Percentiles rank a stretch among this genome's conserved stretches.
Conservation (phyloP, 129 eudicot species). For the Sambucus nigra region DNA sequence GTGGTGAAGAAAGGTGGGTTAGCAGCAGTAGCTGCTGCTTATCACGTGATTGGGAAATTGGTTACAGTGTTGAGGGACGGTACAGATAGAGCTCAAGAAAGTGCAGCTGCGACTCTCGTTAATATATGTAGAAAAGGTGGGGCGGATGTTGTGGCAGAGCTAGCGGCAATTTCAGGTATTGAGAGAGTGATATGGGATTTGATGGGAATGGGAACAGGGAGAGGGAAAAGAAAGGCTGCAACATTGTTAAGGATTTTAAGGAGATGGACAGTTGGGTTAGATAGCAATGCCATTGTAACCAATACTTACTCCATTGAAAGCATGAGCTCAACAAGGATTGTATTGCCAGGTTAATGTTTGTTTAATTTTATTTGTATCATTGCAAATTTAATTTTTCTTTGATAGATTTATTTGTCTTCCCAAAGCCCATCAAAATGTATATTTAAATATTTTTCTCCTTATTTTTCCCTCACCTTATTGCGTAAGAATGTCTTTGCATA, state of each 20-base stretch:
- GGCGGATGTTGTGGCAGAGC: slow-evolving; percentile 56
- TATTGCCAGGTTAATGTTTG: slow-evolving; percentile 37
- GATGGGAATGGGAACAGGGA: slow-evolving; percentile 71
- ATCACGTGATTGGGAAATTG: slow-evolving; percentile 36
- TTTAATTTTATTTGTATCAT: slow-evolving; percentile 6
- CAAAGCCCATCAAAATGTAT: slow-evolving; percentile 14
- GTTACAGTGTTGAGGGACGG: slow-evolving; percentile 55
- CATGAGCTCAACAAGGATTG: slow-evolving; percentile 36
- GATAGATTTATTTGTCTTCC: slow-evolving; percentile 25
- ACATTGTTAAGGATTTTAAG: slow-evolving; percentile 64
- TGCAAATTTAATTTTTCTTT: slow-evolving; percentile 18
- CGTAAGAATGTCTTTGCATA: no score
- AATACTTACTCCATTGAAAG: slow-evolving; percentile 25
- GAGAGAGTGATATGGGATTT: slow-evolving; percentile 89
- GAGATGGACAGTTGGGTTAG: slow-evolving; percentile 87
- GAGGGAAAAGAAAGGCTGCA: slow-evolving; percentile 80
- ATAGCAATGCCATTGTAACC: slow-evolving; percentile 18
- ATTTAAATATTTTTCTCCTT: no score
- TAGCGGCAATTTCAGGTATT: slow-evolving; percentile 53
- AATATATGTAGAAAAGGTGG: slow-evolving; percentile 80
- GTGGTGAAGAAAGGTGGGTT: slow-evolving; percentile 85
- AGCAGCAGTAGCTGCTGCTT: slow-evolving; percentile 49
- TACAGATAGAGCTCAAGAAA: slow-evolving; percentile 65
- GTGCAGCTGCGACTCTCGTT: slow-evolving; percentile 79
- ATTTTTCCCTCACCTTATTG: no score